Percentiles rank a stretch among this genome's conserved stretches.
These are phyloP conservation scores for Endocarpon pusillum DNA, from an alignment of 495 filamentous ascomycete genomes.

Conservation along the genomic window DNA sequence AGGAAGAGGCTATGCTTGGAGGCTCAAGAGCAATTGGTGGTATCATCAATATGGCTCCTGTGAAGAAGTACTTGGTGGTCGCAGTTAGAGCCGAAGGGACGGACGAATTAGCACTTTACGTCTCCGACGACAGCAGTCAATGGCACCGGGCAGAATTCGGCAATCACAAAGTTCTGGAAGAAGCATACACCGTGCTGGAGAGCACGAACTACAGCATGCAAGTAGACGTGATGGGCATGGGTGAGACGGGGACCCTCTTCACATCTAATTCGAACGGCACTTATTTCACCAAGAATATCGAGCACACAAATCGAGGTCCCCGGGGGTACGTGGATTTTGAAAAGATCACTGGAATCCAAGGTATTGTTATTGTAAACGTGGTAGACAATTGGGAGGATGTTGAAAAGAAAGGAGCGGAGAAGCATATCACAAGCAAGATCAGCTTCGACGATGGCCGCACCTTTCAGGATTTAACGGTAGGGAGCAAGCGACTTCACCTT, in stretches of 20 bases:
- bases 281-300: constrained; percentile 78
- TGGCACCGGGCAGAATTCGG: constrained; percentile 93
- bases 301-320: constrained; percentile 69
- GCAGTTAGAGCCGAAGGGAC: constrained; percentile 64
- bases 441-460: constrained; percentile 87
- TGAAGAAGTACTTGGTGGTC: constrained; percentile 72
- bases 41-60: constrained; percentile 55
- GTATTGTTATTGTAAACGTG: constrained; percentile 75
- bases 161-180: constrained; percentile 58
- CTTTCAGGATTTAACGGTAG: constrained; percentile 47
- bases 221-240: constrained; percentile 66
- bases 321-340: constrained; percentile 78
- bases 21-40: constrained; percentile 53
- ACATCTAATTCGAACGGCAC: constrained; percentile 94
- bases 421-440: constrained; percentile 62
- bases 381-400: constrained; percentile 76
- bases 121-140: constrained; percentile 57
- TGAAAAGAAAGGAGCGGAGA: constrained; percentile 28
- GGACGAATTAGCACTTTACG: constrained; percentile 74
- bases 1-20: constrained; percentile 56
- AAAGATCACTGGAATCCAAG: constrained; percentile 74
- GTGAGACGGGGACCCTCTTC: constrained; percentile 69
- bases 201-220: constrained; percentile 95
- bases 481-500: constrained; percentile 50
- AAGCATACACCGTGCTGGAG: constrained; percentile 86